These are phyloP conservation scores for Lenwebbia sp. DNA, from an alignment of 345 rosid species.

Conservation along the genomic window DNA sequence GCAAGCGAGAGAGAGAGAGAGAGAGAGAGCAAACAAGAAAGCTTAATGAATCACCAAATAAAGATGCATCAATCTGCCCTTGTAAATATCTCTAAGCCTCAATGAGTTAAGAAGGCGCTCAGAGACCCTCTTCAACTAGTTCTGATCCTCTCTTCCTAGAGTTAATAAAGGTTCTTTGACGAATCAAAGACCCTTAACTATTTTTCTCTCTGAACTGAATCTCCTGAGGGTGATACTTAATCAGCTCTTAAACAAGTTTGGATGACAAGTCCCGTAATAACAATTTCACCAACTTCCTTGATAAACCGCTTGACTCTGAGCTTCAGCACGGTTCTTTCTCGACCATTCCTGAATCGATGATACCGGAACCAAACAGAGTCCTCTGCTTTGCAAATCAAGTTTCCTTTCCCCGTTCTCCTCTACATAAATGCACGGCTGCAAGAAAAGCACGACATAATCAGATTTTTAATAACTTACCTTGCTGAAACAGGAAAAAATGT, in stretches of 20 bases:
- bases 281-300: background rate
- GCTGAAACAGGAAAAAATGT: background rate
- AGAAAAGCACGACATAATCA: background rate
- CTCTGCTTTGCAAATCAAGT: conserved; percentile 29
- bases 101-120: background rate
- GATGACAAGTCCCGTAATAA: background rate
- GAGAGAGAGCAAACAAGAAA: background rate
- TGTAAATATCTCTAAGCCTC: background rate
- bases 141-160: background rate
- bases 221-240: background rate
- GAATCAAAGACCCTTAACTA: background rate
- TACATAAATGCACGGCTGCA: background rate
- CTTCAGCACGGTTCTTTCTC: conserved; percentile 1
- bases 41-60: background rate
- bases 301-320: background rate
- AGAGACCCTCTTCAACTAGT: background rate
- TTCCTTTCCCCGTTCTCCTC: conserved; percentile 14
- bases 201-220: background rate
- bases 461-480: background rate
- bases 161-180: background rate
- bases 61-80: background rate
- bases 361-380: conserved; percentile 48
- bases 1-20: background rate
- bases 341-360: conserved; percentile 16
- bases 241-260: background rate